Conservation (phyloP, 2,329 filamentous ascomycete species). For the Ophiocordyceps polyrhachis-furcata region DNA sequence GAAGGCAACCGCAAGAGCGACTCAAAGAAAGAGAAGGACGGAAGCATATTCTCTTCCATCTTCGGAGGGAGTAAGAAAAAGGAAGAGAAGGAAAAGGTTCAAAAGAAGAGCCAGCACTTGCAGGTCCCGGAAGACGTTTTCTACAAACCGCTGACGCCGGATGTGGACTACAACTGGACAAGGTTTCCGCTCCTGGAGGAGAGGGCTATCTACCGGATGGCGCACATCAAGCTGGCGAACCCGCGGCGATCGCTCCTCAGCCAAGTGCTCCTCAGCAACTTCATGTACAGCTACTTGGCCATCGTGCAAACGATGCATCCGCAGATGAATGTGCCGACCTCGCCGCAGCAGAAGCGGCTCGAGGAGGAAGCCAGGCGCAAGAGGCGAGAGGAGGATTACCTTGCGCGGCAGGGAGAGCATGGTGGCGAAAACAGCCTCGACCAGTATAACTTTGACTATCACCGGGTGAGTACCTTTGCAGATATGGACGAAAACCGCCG, state of each 20-base stretch:
- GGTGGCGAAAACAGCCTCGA: slow-evolving; percentile 28
- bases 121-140: slow-evolving; percentile 64
- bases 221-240: slow-evolving; percentile 97
- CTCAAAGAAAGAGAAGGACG: slow-evolving; percentile 79
- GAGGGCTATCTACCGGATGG: slow-evolving; percentile 94
- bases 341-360: slow-evolving; percentile 49
- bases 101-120: slow-evolving; percentile 58
- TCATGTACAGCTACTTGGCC: slow-evolving; percentile 98
- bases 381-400: slow-evolving; percentile 29
- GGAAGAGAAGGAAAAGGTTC: slow-evolving; percentile 51
- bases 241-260: slow-evolving; percentile 80
- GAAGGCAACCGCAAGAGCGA: slow-evolving; percentile 57
- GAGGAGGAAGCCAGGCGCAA: slow-evolving; percentile 35
- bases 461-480: slow-evolving; percentile 21
- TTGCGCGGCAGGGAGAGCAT: slow-evolving; percentile 25
- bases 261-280: slow-evolving; percentile 92
- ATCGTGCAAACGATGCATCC: slow-evolving; percentile 99
- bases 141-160: slow-evolving; percentile 55
- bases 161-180: slow-evolving; percentile 92
- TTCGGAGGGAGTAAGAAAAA: slow-evolving; percentile 87
- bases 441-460: slow-evolving; percentile 34
- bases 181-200: slow-evolving; percentile 91
- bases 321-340: slow-evolving; percentile 77
- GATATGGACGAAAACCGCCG: not conserved
- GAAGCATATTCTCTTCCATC: slow-evolving; percentile 82